phyloP scores from a whole-genome alignment of 768 basidiomycete genomes.

The Naganishia vishniacii region DNA sequence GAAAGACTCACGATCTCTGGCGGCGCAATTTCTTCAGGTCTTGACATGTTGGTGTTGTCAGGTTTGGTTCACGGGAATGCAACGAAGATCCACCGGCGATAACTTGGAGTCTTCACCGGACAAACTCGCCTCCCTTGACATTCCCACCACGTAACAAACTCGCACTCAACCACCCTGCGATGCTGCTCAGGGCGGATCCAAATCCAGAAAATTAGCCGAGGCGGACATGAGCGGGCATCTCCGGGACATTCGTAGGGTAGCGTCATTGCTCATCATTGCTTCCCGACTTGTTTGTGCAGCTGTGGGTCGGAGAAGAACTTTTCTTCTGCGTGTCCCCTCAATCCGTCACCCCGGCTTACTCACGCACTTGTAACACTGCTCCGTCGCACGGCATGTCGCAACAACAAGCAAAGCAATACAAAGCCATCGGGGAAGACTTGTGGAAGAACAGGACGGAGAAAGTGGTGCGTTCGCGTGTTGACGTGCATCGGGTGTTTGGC shows the following conservation, averaged over 20 bases:
- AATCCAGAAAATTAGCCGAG: not conserved
- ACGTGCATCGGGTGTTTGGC: not conserved
- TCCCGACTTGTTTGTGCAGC: too few species aligned
- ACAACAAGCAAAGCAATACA: conserved; percentile 46
- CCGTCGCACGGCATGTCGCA: conserved; percentile 1
- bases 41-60: conserved; percentile 57
- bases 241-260: too few species aligned
- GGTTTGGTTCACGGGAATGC: too few species aligned
- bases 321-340: too few species aligned
- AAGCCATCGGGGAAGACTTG: conserved; percentile 65
- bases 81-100: too few species aligned
- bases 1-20: conserved; percentile 71
- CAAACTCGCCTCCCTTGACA: too few species aligned
- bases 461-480: conserved; percentile 63
- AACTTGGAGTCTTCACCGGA: too few species aligned
- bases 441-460: conserved; percentile 95
- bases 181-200: not conserved
- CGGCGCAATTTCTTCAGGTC: conserved; percentile 81
- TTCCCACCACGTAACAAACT: too few species aligned
- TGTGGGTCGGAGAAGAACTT: too few species aligned
- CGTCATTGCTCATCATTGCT: too few species aligned
- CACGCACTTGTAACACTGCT: too few species aligned
- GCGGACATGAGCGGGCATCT: conserved; percentile 1
- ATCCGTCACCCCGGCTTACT: too few species aligned
- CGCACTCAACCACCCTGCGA: not conserved